Base-by-base conservation (phyloP, 805 yeast species). In the Saturnispora ahearnii region DNA sequence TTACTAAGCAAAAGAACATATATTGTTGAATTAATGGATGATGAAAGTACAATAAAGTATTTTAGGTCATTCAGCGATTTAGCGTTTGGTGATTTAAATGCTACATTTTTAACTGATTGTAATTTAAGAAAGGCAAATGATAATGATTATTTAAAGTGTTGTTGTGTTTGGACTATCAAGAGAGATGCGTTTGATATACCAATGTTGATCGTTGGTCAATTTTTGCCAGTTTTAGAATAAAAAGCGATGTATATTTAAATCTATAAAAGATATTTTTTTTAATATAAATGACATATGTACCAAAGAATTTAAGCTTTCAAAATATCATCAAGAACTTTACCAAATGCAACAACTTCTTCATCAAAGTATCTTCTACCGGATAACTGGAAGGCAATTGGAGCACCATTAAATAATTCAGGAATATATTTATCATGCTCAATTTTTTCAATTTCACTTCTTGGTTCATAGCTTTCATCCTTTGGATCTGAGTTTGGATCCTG, bases 121-220 rank as follows among this genome's bases (percentile, higher is more conserved):
- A 76, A 74, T 54, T 61, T 68, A 31, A 52, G 68, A 12, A 68
- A 66, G 50, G 71, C 71, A 2, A 57, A 58, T 31, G 65, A 76
- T 43, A 60, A 66, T 36, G 73, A 71, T 56, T 66, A 66, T 55
- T 57, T 64, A 41, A 78, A 78, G 52, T 85, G 89, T 58, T 82
- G 89, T 37, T 80, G 87, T 40, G 87, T 87, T 13, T 84, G 93
- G 89, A 87, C 95, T 0, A 87, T 87, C 13, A 84, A 84, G 56
- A 70, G 93, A 56, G 95, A 87, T 66, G 79, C 82, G 44, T 87
- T 85, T 66, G 91, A 85, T 64, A 79, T 87, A 44, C 95, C 96
- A 7, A 81, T 86, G 87, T 69, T 87, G 59, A 79, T 87, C 18
- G 82, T 85, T 42, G 95, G 95, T 0, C 91, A 87, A 60, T 84